A percentile compares a stretch with the other conserved stretches of the same genome.
phyloP scores from a whole-genome alignment of 176 grass and related monocot species.

The Carex kokanica region DNA sequence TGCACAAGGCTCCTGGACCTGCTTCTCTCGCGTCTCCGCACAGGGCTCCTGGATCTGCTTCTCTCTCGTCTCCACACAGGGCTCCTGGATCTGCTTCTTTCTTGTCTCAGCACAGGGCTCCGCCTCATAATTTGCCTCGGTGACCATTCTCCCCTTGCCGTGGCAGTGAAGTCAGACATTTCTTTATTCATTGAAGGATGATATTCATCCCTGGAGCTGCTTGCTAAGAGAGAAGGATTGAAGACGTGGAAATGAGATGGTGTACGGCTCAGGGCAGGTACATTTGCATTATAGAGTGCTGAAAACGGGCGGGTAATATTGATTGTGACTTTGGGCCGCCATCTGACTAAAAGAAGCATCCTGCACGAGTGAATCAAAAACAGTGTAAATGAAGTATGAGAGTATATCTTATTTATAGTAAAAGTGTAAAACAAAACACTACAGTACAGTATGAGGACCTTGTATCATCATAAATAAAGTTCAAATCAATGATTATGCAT shows the following conservation, averaged over 20 bases:
- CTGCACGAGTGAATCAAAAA: neutral
- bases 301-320: neutral
- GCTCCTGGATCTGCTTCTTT: neutral
- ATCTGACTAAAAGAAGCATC: neutral
- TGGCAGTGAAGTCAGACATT: neutral
- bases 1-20: neutral
- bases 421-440: neutral
- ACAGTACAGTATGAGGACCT: neutral
- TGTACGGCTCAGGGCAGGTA: neutral
- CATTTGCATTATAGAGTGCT: neutral
- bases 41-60: neutral
- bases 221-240: neutral
- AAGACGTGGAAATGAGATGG: neutral
- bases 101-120: neutral
- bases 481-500: neutral
- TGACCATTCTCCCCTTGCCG: neutral
- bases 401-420: neutral
- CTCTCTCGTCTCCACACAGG: neutral
- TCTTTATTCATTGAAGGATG: neutral
- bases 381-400: neutral
- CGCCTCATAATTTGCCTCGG: neutral
- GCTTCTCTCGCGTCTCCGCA: neutral
- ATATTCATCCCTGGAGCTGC: neutral
- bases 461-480: neutral
- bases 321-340: neutral